Conservation (phyloP, 1,284 basidiomycete genomes). For the Tilletiaria anomala region DNA sequence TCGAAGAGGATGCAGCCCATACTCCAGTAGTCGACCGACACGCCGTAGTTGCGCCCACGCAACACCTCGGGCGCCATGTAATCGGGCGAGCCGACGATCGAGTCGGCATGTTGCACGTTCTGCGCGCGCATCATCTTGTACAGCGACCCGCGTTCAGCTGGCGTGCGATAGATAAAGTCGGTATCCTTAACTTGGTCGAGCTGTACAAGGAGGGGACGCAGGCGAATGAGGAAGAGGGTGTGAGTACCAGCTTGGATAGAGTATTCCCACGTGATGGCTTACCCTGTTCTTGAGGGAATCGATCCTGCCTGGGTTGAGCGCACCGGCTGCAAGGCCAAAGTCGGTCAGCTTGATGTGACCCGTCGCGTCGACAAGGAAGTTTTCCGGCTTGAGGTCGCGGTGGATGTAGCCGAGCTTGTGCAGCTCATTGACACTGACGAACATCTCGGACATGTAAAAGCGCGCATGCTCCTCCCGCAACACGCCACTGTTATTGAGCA, state of each 20-base stretch:
- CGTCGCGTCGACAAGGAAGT: slow-evolving; percentile 86
- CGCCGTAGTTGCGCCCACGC: slow-evolving; percentile 83
- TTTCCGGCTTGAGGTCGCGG: slow-evolving; percentile 96
- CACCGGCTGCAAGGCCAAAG: slow-evolving; percentile 92
- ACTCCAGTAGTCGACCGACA: slow-evolving; percentile 96
- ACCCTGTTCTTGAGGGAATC: slow-evolving; percentile 87
- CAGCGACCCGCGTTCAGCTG: slow-evolving; percentile 83
- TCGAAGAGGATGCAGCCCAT: slow-evolving; percentile 94
- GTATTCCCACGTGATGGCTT: too few relatives aligned
- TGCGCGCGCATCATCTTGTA: slow-evolving; percentile 83
- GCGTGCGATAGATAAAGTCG: slow-evolving; percentile 75
- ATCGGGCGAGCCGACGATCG: slow-evolving; percentile 94
- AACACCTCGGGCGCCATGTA: slow-evolving; percentile 72
- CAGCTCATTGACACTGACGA: slow-evolving; percentile 37
- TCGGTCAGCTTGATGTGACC: slow-evolving; percentile 98
- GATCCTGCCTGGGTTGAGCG: slow-evolving; percentile 84
- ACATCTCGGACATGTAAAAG: slow-evolving; percentile 39
- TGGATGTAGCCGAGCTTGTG: slow-evolving; percentile 46
- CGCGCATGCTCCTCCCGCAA: slow-evolving; percentile 43
- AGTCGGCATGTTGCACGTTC: slow-evolving; percentile 68
- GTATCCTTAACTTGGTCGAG: slow-evolving; percentile 94
- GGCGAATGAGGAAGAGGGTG: too few relatives aligned
- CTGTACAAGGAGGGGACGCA: slow-evolving; percentile 44
- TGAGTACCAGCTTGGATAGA: too few relatives aligned
- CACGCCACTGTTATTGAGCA: slow-evolving; percentile 38